Conservation (phyloP, 805 yeast genomes). For the Wickerhamia fluorescens region DNA sequence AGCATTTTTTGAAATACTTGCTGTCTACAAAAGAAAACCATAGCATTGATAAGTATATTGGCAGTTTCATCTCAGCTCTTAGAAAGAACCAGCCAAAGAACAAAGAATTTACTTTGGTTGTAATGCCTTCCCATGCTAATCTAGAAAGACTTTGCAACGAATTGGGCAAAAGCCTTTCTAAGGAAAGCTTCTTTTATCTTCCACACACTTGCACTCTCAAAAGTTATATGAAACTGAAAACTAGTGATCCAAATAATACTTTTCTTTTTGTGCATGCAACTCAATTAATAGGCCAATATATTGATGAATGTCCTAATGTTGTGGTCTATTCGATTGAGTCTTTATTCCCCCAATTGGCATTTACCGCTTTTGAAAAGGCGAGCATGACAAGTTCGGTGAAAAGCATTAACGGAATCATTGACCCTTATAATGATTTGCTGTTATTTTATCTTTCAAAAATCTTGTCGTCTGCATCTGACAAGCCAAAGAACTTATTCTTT, state of each 20-base stretch:
- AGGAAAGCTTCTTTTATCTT: too few relatives aligned
- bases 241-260: background rate
- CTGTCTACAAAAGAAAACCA: background rate
- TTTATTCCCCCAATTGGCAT: conserved; percentile 16
- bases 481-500: conserved; percentile 14
- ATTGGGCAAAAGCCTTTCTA: background rate
- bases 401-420: conserved; percentile 12
- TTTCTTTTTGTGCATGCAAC: conserved; percentile 4
- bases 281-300: conserved; percentile 10
- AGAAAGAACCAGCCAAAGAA: conserved; percentile 4
- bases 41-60: background rate
- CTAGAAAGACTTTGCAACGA: conserved; percentile 2
- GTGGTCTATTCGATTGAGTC: conserved; percentile 14
- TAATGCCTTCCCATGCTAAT: conserved; percentile 12
- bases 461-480: conserved; percentile 12
- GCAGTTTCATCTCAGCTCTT: conserved; percentile 3
- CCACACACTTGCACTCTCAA: too few relatives aligned
- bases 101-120: conserved; percentile 7
- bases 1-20: conserved; percentile 7
- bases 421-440: conserved; percentile 14
- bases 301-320: conserved; percentile 7
- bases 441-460: conserved; percentile 12
- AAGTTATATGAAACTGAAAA: too few relatives aligned
- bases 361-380: conserved; percentile 2
- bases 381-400: background rate